Percentiles rank a stretch among this genome's conserved stretches.
Conservation (phyloP, 1,284 basidiomycete species). For the Polyporus tsugae region DNA sequence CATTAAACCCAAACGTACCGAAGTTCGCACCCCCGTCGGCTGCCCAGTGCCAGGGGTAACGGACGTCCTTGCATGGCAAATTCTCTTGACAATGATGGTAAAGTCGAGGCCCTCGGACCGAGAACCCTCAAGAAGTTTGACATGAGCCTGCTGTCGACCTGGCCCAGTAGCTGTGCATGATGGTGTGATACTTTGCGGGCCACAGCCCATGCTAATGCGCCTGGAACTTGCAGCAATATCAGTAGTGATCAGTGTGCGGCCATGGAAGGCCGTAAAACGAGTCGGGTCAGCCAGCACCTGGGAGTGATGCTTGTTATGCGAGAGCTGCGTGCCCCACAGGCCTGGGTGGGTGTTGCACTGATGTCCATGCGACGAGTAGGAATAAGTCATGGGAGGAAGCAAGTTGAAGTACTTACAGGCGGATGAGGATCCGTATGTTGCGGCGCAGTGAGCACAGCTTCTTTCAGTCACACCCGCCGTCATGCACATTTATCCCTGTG, state of each 20-base stretch:
- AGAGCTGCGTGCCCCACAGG: neutral
- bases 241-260: too few species aligned
- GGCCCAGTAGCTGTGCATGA: neutral
- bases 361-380: neutral
- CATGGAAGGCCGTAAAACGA: neutral
- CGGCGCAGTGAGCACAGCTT: conserved; percentile 5
- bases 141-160: neutral
- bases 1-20: too few species aligned
- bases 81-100: neutral
- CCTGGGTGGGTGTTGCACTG: neutral
- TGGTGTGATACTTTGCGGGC: neutral
- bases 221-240: too few species aligned
- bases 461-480: neutral
- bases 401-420: neutral
- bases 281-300: neutral
- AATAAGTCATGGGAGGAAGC: neutral
- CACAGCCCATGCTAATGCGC: neutral
- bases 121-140: neutral
- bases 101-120: neutral
- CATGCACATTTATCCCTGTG: neutral
- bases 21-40: too few species aligned
- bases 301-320: neutral
- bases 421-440: too few species aligned
- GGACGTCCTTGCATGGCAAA: too few species aligned
- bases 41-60: too few species aligned